These are phyloP conservation scores for Lasiodiplodia hormozganensis DNA, from an alignment of 2,329 filamentous ascomycete genomes.

Conservation along the genomic window DNA sequence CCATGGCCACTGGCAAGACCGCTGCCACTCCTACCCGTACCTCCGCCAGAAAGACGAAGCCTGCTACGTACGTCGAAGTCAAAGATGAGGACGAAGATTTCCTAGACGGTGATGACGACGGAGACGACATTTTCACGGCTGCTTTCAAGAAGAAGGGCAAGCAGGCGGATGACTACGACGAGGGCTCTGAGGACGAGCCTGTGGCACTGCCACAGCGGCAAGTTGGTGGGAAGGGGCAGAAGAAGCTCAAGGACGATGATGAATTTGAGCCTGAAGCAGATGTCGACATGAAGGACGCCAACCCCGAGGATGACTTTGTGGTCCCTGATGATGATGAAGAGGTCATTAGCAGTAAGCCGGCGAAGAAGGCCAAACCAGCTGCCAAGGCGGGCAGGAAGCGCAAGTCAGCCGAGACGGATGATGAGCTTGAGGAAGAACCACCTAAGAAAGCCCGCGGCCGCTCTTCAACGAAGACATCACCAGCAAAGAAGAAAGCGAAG, in stretches of 20 bases:
- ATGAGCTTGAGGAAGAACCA: slow-evolving; percentile 61
- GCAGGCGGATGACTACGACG: slow-evolving; percentile 73
- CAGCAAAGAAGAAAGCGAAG: slow-evolving; percentile 63
- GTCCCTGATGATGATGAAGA: slow-evolving; percentile 53
- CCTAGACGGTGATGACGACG: slow-evolving; percentile 59
- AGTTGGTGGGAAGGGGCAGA: slow-evolving; percentile 49
- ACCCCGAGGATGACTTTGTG: slow-evolving; percentile 54
- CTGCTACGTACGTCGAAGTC: slow-evolving; percentile 51
- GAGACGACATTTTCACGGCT: slow-evolving; percentile 85
- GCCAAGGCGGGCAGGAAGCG: slow-evolving; percentile 56
- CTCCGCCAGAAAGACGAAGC: slow-evolving; percentile 51
- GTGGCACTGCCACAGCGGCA: slow-evolving; percentile 42
- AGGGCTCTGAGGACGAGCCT: slow-evolving; percentile 40
- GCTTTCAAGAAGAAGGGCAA: slow-evolving; percentile 68
- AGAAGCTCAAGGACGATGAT: slow-evolving; percentile 50
- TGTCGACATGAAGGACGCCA: slow-evolving; percentile 60
- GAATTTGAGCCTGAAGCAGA: slow-evolving; percentile 53
- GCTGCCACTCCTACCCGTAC: slow-evolving; percentile 43
- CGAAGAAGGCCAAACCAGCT: slow-evolving; percentile 42
- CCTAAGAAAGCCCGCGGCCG: slow-evolving; percentile 42
- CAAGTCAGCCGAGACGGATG: slow-evolving; percentile 62
- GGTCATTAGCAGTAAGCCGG: slow-evolving; percentile 48
- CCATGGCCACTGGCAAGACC: slow-evolving; percentile 41
- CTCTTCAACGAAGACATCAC: slow-evolving; percentile 53
- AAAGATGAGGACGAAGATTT: slow-evolving; percentile 69